Base-by-base conservation (phyloP, 2,329 filamentous ascomycete species). In the Cladophialophora psammophila region DNA sequence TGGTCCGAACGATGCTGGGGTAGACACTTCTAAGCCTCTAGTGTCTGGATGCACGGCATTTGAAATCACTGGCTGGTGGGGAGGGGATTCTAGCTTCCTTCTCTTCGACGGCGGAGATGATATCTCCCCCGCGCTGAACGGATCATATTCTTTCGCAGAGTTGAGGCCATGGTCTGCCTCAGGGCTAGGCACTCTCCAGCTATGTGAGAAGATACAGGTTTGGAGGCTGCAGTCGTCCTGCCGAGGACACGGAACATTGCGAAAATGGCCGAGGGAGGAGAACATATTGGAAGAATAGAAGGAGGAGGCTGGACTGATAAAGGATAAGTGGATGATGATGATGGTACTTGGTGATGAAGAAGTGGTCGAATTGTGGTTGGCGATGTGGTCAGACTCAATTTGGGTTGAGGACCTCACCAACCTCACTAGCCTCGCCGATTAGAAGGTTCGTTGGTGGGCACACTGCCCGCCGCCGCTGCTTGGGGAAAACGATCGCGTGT, bases 141-240 rank as follows among this genome's bases (percentile, higher is more conserved):
- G 70, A 42, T 66, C 52, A 65, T 72, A 71, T 53, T 72, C 73
- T 55, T 69, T 69, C 20, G 64, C 52, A 48, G 58, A 31, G 63
- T 34, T 50, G 48, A 61, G 52, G n/a, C 38, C 50, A 40, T 52
- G 55, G 26, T 60, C 32, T 52, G 58, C 53, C 13, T 69, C 57
- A 12, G 38, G 31, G 12, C 53, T n/a, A 18, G 40, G 13, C 9
- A 50, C 50, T 50, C 53, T 5, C 8, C 60, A 26, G 13, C 82
- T 75, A 76, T 90, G 87, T 12, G 78, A 80, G 76, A 89, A 90
- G 20, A 89, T 83, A 77, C 87, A 90, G 69, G 83, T 82, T 13
- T 84, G 78, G 12, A 89, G 77, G 35, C 76, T 73, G 76, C 87
- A 90, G 66, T 76, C 69, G 34, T 76, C 72, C 13, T 80, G 81